A percentile compares a stretch with the other conserved stretches of the same genome.
Evolutionary conservation across 129 eudicot species (phyloP).

Genomic region (Deinandra increscens): DNA sequence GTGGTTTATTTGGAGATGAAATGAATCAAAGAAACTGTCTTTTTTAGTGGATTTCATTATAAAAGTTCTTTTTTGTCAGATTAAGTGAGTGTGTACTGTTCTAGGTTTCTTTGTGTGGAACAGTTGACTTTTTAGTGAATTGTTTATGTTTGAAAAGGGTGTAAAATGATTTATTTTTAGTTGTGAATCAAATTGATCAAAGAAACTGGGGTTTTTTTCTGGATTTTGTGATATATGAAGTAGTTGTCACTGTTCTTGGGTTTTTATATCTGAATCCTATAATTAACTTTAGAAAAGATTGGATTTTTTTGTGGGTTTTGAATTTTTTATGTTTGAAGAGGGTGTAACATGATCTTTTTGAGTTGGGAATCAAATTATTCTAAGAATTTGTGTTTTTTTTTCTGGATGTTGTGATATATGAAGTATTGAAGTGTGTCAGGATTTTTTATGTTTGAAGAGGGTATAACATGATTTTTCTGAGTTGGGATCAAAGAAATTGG

Average conservation of each 20-base stretch:
- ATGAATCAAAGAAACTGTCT: neutral
- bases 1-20: neutral
- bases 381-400: conserved; percentile 16
- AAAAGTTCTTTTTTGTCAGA: neutral
- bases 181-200: neutral
- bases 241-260: conserved; percentile 21
- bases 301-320: no score
- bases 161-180: neutral
- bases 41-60: neutral
- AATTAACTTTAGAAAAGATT: neutral
- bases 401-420: neutral
- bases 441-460: conserved; percentile 9
- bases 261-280: neutral
- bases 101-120: neutral
- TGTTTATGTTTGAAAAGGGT: neutral
- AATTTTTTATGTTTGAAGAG: neutral
- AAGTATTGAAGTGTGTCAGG: no score
- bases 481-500: conserved; percentile 18
- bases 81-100: neutral
- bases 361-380: conserved; percentile 16
- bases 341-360: neutral
- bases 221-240: conserved; percentile 1
- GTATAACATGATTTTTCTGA: neutral
- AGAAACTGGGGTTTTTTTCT: neutral
- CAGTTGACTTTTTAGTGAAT: neutral